Conservation (phyloP, 495 filamentous ascomycete species). For the Pyronema omphalodes region DNA sequence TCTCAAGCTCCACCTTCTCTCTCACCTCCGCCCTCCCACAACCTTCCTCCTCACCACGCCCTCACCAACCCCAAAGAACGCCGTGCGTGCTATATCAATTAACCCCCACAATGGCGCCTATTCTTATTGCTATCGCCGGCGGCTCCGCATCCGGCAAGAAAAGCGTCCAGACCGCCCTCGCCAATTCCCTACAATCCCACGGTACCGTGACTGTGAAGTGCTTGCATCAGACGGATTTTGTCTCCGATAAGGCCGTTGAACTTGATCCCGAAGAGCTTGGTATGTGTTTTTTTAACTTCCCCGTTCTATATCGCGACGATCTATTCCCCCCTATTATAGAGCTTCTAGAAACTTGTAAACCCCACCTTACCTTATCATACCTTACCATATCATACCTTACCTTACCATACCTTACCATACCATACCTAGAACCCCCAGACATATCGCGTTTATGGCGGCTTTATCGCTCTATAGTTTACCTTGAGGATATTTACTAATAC, state of each 20-base stretch:
- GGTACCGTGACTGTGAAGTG: not conserved
- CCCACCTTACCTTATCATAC: too few relatives aligned
- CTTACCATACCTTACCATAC: too few relatives aligned
- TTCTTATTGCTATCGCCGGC: slow-evolving; percentile 6
- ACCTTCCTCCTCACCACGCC: not conserved
- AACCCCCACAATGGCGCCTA: slow-evolving; percentile 1
- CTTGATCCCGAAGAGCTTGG: slow-evolving; percentile 1
- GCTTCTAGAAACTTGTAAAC: not conserved
- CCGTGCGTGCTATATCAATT: not conserved
- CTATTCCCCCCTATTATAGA: not conserved
- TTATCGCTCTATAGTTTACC: too few relatives aligned
- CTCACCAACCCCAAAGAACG: not conserved
- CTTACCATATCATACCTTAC: too few relatives aligned
- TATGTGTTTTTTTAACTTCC: slow-evolving; percentile 12
- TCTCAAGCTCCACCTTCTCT: not conserved
- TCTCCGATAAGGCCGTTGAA: not conserved
- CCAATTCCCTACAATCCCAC: slow-evolving; percentile 3
- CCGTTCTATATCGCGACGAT: slow-evolving; percentile 9
- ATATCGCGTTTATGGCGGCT: too few relatives aligned
- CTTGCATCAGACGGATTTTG: not conserved
- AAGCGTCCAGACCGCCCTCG: slow-evolving; percentile 12
- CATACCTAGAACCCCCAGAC: too few relatives aligned
- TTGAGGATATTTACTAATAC: too few relatives aligned
- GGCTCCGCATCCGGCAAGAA: slow-evolving; percentile 14
- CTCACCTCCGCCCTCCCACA: not conserved